Conservation (phyloP, 2,329 filamentous ascomycete genomes). For the Botryotinia convoluta region DNA sequence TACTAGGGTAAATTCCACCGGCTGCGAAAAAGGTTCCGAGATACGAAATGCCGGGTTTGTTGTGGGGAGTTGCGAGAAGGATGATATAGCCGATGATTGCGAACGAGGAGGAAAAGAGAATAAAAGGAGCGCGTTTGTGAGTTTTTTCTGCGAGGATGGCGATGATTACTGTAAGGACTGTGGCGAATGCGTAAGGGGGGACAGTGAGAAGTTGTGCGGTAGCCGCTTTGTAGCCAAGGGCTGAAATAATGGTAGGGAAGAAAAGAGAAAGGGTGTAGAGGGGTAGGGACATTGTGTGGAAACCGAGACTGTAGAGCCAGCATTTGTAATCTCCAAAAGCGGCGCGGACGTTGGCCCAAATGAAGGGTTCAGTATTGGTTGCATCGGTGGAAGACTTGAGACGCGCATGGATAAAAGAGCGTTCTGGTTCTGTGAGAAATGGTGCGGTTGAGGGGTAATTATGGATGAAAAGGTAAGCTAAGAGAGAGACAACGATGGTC, state of each 20-base stretch:
- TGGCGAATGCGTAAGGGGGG: conserved; percentile 62
- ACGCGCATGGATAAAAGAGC: conserved; percentile 48
- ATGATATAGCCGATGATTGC: conserved; percentile 62
- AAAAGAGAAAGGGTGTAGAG: conserved; percentile 57
- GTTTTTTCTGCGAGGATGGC: conserved; percentile 60
- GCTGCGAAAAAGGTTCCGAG: conserved; percentile 61
- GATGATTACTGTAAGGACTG: conserved; percentile 55
- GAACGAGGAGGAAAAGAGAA: conserved; percentile 56
- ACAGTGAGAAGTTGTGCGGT: conserved; percentile 59
- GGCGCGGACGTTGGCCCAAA: conserved; percentile 61
- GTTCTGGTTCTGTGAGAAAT: conserved; percentile 52
- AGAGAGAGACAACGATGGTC: conserved; percentile 50
- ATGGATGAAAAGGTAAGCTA: conserved; percentile 60
- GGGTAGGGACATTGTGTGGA: conserved; percentile 69
- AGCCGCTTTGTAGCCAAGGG: conserved; percentile 53
- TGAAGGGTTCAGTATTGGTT: conserved; percentile 65
- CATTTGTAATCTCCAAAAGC: conserved; percentile 67
- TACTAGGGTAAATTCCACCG: conserved; percentile 65
- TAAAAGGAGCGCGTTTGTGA: conserved; percentile 59
- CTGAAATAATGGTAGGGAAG: conserved; percentile 53
- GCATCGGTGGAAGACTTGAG: conserved; percentile 68
- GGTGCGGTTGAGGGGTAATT: conserved; percentile 60
- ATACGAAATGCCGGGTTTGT: conserved; percentile 56
- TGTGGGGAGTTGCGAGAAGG: conserved; percentile 46
- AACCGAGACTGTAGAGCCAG: conserved; percentile 69